Conservation (phyloP, 2,329 filamentous ascomycete genomes). For the Dendryphion nanum region DNA sequence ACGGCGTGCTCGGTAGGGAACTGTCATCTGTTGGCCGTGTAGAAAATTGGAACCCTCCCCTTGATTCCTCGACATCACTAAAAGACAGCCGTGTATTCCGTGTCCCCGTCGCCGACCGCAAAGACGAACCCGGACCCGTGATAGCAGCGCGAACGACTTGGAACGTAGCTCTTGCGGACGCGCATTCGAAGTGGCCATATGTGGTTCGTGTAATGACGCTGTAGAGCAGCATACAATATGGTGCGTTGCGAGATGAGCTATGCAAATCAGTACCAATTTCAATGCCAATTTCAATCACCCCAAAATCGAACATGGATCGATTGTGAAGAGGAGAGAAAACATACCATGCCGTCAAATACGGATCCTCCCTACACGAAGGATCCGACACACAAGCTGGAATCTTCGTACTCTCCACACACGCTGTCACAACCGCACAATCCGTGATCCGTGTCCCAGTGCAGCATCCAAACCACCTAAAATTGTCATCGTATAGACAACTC, state of each 20-base stretch:
- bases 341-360: constrained; percentile 9
- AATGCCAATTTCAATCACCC: background rate
- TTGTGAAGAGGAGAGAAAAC: background rate
- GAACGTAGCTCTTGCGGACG: constrained; percentile 1
- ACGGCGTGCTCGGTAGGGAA: background rate
- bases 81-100: too few relatives aligned
- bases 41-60: too few relatives aligned
- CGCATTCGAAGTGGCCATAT: constrained; percentile 12
- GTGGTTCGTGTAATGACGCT: constrained; percentile 3
- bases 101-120: background rate
- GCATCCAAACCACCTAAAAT: constrained; percentile 13
- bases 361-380: constrained; percentile 6
- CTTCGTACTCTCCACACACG: constrained; percentile 8
- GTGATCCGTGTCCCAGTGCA: constrained; percentile 10
- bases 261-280: background rate
- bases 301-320: background rate
- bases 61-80: too few relatives aligned
- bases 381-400: constrained; percentile 4
- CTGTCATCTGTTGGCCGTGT: background rate
- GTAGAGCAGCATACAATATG: constrained; percentile 9
- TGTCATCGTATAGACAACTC: constrained; percentile 10
- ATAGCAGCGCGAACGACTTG: constrained; percentile 4
- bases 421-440: constrained; percentile 12
- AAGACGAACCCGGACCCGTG: background rate
- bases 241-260: background rate